A percentile compares a stretch with the other conserved stretches of the same genome.
Evolutionary conservation across 805 yeast species (phyloP).

Genomic region (Wickerhamomyces canadensis): DNA sequence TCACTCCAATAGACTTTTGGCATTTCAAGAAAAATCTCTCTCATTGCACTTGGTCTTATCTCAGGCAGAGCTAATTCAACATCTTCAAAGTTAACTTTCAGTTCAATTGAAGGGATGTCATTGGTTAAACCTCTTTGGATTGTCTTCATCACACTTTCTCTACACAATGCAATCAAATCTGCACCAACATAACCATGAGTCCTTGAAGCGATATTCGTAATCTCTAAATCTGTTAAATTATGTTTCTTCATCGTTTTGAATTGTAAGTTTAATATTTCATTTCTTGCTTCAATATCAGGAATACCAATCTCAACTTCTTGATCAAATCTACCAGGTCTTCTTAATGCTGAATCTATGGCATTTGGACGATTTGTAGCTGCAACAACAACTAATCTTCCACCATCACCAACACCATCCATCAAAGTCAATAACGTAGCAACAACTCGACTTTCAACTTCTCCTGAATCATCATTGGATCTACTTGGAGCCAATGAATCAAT

Average conservation of each 20-base stretch:
- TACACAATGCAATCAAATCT: conserved; percentile 77
- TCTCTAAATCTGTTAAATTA: conserved; percentile 45
- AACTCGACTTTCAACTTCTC: conserved; percentile 86
- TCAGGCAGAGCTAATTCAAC: conserved; percentile 68
- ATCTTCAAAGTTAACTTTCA: conserved; percentile 50
- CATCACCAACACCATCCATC: conserved; percentile 71
- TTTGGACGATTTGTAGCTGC: conserved; percentile 76
- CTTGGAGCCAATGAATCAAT: conserved; percentile 89
- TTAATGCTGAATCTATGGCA: conserved; percentile 60
- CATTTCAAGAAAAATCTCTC: conserved; percentile 89
- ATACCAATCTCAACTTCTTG: conserved; percentile 88
- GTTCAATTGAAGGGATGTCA: conserved; percentile 24
- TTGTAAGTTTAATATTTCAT: conserved; percentile 63
- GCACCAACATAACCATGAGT: conserved; percentile 99
- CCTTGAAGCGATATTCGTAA: conserved; percentile 59
- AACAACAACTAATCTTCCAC: conserved; percentile 58
- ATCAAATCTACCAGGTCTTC: conserved; percentile 87
- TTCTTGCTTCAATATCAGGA: conserved; percentile 80
- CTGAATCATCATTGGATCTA: conserved; percentile 76
- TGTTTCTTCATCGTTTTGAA: conserved; percentile 48
- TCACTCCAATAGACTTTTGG: conserved; percentile 93
- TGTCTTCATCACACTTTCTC: conserved; percentile 85
- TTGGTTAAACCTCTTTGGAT: conserved; percentile 54
- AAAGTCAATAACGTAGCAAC: conserved; percentile 82
- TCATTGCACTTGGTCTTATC: conserved; percentile 95